Conservation (phyloP, 2,329 filamentous ascomycete genomes). For the Dactylellina parvicollis region DNA sequence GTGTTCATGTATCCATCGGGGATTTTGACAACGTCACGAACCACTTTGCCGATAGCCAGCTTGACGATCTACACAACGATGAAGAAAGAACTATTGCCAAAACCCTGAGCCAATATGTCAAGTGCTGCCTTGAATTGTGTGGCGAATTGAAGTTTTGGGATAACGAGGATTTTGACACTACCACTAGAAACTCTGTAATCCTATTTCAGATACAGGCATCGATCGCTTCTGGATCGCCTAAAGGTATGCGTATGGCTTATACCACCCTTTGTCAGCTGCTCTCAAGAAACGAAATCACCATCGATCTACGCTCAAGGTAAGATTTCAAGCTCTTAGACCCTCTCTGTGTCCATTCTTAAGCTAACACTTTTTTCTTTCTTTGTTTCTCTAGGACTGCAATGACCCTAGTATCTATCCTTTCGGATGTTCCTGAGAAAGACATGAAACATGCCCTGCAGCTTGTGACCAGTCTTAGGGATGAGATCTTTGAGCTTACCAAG, state of each 20-base stretch:
- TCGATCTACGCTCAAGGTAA: conserved; percentile 36
- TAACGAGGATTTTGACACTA: conserved; percentile 18
- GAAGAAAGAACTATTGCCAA: conserved; percentile 43
- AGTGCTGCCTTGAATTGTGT: conserved; percentile 28
- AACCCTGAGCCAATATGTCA: conserved; percentile 41
- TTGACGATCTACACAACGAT: conserved; percentile 45
- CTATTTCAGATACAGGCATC: conserved; percentile 41
- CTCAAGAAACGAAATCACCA: neutral
- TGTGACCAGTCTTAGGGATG: conserved; percentile 15
- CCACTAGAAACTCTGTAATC: conserved; percentile 7
- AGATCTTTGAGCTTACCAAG: conserved; percentile 18
- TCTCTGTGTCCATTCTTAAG: neutral
- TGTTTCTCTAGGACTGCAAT: conserved; percentile 25
- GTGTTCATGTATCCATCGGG: conserved; percentile 24
- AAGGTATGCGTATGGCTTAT: conserved; percentile 15
- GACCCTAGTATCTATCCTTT: conserved; percentile 27
- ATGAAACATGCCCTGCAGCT: conserved; percentile 24
- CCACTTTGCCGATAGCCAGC: conserved; percentile 30
- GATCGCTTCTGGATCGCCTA: conserved; percentile 9
- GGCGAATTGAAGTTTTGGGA: conserved; percentile 29
- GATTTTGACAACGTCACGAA: conserved; percentile 42
- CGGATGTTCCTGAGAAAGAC: conserved; percentile 32
- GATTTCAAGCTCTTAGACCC: too few relatives aligned
- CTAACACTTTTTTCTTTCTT: neutral
- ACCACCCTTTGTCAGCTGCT: conserved; percentile 31